These are phyloP conservation scores for Mortierella sp. DNA, from an alignment of 371 early-diverging fungal genomes.

Conservation along the genomic window DNA sequence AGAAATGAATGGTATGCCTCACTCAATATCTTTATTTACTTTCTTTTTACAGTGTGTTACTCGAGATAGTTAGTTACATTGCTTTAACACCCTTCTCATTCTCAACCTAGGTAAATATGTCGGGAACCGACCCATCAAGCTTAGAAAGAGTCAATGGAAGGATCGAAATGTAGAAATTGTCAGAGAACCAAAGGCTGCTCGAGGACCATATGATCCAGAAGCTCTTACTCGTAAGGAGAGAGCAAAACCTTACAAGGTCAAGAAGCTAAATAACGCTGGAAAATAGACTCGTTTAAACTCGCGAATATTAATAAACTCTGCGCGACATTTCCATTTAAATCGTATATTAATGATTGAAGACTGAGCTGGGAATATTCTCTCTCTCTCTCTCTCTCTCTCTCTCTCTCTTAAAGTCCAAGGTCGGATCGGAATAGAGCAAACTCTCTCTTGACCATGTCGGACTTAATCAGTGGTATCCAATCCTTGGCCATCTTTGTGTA, in stretches of 20 bases:
- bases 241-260: slow-evolving; percentile 55
- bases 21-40: not conserved
- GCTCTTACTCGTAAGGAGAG: slow-evolving; percentile 37
- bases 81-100: not conserved
- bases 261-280: slow-evolving; percentile 52
- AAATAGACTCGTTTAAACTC: slow-evolving; percentile 18
- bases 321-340: too few relatives aligned
- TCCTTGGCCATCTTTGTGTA: slow-evolving; percentile 55
- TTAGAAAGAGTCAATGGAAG: slow-evolving; percentile 94
- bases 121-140: slow-evolving; percentile 94
- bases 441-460: slow-evolving; percentile 56
- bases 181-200: slow-evolving; percentile 45
- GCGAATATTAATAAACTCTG: not conserved
- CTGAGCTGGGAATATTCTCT: too few relatives aligned
- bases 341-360: too few relatives aligned
- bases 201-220: slow-evolving; percentile 47
- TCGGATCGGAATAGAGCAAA: slow-evolving; percentile 35
- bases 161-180: slow-evolving; percentile 87
- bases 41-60: not conserved
- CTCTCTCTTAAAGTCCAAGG: slow-evolving; percentile 39
- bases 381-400: not conserved
- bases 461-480: slow-evolving; percentile 35
- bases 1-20: slow-evolving; percentile 87
- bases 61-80: not conserved
- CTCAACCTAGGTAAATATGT: slow-evolving; percentile 89